Percentiles rank a stretch among this genome's conserved stretches.
Conservation (phyloP, 306 rosid species). For the Fragaria iinumae region DNA sequence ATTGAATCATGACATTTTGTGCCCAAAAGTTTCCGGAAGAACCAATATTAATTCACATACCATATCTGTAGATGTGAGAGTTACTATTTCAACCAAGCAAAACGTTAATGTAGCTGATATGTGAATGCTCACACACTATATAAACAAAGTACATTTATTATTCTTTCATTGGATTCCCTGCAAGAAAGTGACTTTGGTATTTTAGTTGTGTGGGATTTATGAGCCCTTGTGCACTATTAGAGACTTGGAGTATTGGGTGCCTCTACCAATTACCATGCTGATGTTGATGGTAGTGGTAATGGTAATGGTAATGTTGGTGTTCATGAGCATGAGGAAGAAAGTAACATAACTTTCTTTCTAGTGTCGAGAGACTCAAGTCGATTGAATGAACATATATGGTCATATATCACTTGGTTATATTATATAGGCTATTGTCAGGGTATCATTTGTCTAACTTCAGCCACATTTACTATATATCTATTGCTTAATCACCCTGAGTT, state of each 20-base stretch:
- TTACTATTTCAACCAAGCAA: constrained; percentile 4
- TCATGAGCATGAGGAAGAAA: background rate
- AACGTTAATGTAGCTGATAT: background rate
- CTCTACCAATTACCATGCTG: background rate
- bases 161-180: constrained; percentile 8
- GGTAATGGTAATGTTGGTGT: background rate
- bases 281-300: background rate
- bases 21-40: background rate
- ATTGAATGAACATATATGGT: too few species aligned
- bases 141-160: constrained; percentile 1
- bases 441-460: too few species aligned
- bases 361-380: too few species aligned
- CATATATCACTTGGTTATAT: too few species aligned
- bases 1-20: background rate
- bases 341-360: too few species aligned
- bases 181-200: background rate
- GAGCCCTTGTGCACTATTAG: background rate
- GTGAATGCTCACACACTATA: background rate
- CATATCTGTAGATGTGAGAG: background rate
- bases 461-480: too few species aligned
- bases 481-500: too few species aligned
- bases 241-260: background rate
- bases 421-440: too few species aligned
- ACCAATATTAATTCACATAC: background rate
- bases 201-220: constrained; percentile 9